These are phyloP conservation scores for Phytophthora sp. DNA, from an alignment of 352 stramenopile species.

Conservation along the genomic window DNA sequence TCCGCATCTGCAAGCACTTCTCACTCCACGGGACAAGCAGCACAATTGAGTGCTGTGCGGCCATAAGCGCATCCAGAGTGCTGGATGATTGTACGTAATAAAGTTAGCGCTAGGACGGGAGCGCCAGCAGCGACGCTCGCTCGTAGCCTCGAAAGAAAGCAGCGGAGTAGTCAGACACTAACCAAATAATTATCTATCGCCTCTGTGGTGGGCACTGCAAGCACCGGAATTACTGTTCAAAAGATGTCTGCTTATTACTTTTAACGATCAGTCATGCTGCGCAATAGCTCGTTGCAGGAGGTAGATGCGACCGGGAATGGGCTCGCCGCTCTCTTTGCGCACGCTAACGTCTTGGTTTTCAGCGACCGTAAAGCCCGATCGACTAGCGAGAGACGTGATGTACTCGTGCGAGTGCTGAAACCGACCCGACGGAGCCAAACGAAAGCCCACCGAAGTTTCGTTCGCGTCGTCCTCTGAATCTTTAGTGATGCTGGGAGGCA, in stretches of 20 bases:
- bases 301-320: constrained; percentile 74
- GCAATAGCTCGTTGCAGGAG: constrained; percentile 35
- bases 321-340: constrained; percentile 74
- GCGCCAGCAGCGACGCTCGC: constrained; percentile 12
- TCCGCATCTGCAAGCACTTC: constrained; percentile 7
- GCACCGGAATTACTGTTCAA: constrained; percentile 7
- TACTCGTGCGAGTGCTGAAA: constrained; percentile 83
- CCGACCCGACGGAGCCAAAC: constrained; percentile 70
- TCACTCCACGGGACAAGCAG: constrained; percentile 4
- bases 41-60: constrained; percentile 1
- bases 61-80: background rate
- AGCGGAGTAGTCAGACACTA: constrained; percentile 5
- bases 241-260: background rate
- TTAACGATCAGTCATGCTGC: background rate
- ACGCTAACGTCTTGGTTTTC: constrained; percentile 56
- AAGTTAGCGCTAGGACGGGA: constrained; percentile 10
- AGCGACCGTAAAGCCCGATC: constrained; percentile 45
- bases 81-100: constrained; percentile 21
- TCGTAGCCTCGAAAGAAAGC: constrained; percentile 8
- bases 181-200: constrained; percentile 26
- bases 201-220: constrained; percentile 17
- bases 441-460: constrained; percentile 30
- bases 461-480: background rate
- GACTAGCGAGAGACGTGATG: constrained; percentile 47
- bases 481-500: constrained; percentile 11